Conservation (phyloP, 169 alveolate species). For the Plasmodium relictum region DNA sequence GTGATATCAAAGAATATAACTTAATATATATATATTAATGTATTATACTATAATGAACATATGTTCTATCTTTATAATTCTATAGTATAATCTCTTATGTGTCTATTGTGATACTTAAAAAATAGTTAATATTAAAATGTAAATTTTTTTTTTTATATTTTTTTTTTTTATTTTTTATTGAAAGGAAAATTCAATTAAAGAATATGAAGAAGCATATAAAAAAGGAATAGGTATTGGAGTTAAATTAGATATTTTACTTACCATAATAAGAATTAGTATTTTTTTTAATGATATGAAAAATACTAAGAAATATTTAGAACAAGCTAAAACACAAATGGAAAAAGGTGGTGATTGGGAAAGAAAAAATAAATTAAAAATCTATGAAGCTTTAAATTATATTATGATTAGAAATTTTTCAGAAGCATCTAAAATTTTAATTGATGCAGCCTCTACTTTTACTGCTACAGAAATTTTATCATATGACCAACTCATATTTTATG, state of each 20-base stretch:
- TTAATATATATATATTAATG: not conserved
- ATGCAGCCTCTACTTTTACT: slow-evolving; percentile 95
- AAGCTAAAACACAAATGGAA: slow-evolving; percentile 89
- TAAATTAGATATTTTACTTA: slow-evolving; percentile 85
- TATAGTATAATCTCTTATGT: not conserved
- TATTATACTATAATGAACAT: not conserved
- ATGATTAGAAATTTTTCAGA: slow-evolving; percentile 91
- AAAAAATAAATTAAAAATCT: slow-evolving; percentile 96
- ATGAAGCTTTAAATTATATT: slow-evolving; percentile 90
- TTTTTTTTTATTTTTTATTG: not conserved
- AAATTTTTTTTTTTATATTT: not conserved
- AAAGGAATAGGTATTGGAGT: slow-evolving; percentile 89
- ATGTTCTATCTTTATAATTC: not conserved
- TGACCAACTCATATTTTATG: slow-evolving; percentile 93
- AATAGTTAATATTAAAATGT: not conserved
- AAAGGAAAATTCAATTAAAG: slow-evolving; percentile 85
- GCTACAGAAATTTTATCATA: slow-evolving; percentile 95
- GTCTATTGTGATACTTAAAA: not conserved
- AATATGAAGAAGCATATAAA: slow-evolving; percentile 84
- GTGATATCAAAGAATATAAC: not conserved
- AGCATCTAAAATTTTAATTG: slow-evolving; percentile 90
- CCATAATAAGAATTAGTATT: slow-evolving; percentile 83
- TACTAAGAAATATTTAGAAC: slow-evolving; percentile 79
- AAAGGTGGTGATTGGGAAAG: slow-evolving; percentile 99
- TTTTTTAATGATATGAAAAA: slow-evolving; percentile 81